These are phyloP conservation scores for Fusarium veterinarium DNA, from an alignment of 2,329 filamentous ascomycete species.

Conservation along the genomic window DNA sequence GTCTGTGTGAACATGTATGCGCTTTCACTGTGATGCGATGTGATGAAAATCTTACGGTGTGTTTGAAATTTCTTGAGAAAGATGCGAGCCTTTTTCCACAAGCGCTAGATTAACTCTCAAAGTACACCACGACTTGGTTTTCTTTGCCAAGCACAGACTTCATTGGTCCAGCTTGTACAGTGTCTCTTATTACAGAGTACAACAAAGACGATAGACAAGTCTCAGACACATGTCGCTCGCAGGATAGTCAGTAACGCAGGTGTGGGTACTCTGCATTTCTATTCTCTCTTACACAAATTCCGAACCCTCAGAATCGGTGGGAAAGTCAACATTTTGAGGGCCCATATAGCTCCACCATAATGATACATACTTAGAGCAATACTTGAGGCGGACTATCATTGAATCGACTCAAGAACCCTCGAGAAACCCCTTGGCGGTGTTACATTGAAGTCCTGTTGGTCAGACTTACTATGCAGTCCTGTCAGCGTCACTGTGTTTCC, in stretches of 20 bases:
- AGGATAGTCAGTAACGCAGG: constrained; percentile 4
- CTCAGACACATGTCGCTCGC: constrained; percentile 13
- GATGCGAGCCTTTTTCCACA: too few species aligned
- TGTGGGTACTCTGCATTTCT: constrained; percentile 4
- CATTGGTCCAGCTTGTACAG: constrained; percentile 6
- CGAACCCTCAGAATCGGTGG: constrained; percentile 5
- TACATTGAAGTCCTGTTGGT: constrained; percentile 29
- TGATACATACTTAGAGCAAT: not conserved
- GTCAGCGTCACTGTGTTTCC: not conserved
- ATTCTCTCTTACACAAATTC: constrained; percentile 7
- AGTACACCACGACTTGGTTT: not conserved
- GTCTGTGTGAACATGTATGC: constrained; percentile 10
- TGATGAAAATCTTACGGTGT: constrained; percentile 17
- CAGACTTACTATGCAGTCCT: not conserved
- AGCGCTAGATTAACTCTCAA: too few species aligned
- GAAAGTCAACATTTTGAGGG: constrained; percentile 12
- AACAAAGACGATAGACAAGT: constrained; percentile 9
- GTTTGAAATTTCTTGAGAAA: too few species aligned
- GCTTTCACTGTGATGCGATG: constrained; percentile 9
- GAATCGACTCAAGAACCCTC: constrained; percentile 15
- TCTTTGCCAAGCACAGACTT: constrained; percentile 2
- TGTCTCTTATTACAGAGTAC: constrained; percentile 4
- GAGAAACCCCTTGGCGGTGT: constrained; percentile 21
- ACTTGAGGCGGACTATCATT: constrained; percentile 3
- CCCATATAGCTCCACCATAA: constrained; percentile 7